Conservation (phyloP, 202 grass and related monocot species). For the Setaria viridis region DNA sequence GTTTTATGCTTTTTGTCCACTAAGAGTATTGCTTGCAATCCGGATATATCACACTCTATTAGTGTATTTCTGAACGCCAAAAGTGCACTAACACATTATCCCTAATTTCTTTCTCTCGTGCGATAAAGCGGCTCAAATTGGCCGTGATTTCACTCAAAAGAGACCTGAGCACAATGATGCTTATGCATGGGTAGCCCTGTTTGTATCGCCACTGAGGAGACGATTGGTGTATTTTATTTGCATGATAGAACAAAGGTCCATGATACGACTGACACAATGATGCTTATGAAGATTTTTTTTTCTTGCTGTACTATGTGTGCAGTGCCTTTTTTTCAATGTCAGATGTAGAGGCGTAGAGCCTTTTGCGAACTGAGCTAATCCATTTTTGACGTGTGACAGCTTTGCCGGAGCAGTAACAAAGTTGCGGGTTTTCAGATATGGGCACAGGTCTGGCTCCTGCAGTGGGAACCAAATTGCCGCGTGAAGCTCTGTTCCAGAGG, state of each 20-base stretch:
- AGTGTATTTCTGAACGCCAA: background rate
- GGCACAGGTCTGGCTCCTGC: background rate
- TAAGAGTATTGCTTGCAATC: too few species aligned
- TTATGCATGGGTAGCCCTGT: background rate
- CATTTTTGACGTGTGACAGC: background rate
- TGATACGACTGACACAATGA: conserved; percentile 33
- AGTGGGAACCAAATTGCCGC: background rate
- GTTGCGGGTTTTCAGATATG: background rate
- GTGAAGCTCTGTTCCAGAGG: background rate
- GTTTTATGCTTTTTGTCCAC: too few species aligned
- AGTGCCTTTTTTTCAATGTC: too few species aligned
- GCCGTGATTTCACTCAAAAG: conserved; percentile 26
- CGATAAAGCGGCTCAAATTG: background rate
- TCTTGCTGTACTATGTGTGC: background rate
- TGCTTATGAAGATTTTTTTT: conserved; percentile 2
- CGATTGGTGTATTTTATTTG: conserved; percentile 7
- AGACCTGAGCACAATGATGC: conserved; percentile 31
- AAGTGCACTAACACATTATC: conserved; percentile 39
- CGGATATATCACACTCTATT: too few species aligned
- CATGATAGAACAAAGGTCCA: conserved; percentile 30
- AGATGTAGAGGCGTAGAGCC: too few species aligned
- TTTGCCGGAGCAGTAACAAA: background rate
- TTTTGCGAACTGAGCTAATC: background rate
- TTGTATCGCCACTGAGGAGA: conserved; percentile 31
- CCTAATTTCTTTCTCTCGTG: conserved; percentile 2